Conservation (phyloP, 2,329 filamentous ascomycete genomes). For the Fusarium buharicum region DNA sequence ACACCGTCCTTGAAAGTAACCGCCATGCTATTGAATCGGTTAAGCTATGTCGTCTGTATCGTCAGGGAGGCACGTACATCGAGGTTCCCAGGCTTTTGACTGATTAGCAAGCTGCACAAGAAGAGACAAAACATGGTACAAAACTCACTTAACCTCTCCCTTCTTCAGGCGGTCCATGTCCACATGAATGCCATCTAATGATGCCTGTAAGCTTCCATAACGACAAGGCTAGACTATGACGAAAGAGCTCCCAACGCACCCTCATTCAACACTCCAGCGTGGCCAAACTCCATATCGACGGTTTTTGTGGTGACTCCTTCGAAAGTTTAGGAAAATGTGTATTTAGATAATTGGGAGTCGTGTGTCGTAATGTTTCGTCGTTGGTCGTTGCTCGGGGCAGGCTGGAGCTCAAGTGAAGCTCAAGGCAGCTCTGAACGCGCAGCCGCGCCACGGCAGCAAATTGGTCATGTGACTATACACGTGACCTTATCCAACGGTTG, state of each 20-base stretch:
- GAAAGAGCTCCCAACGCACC: slow-evolving; percentile 56
- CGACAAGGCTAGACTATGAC: slow-evolving; percentile 33
- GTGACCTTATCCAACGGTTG: slow-evolving; percentile 21
- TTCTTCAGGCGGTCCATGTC: slow-evolving; percentile 99
- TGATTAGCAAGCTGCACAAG: slow-evolving; percentile 44
- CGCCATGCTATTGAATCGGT: slow-evolving; percentile 77
- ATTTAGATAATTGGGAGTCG: slow-evolving; percentile 19
- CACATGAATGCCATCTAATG: slow-evolving; percentile 94
- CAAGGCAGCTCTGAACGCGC: slow-evolving; percentile 62
- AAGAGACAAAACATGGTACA: neutral
- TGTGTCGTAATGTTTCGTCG: slow-evolving; percentile 41
- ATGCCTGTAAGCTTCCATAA: slow-evolving; percentile 39
- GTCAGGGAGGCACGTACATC: slow-evolving; percentile 72
- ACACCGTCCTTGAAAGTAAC: slow-evolving; percentile 99
- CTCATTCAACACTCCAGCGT: slow-evolving; percentile 70
- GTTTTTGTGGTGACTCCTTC: neutral
- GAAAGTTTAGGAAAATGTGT: neutral
- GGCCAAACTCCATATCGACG: slow-evolving; percentile 69
- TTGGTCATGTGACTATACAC: slow-evolving; percentile 28
- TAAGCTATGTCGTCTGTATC: slow-evolving; percentile 41
- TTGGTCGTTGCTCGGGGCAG: slow-evolving; percentile 44
- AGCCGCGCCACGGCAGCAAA: slow-evolving; percentile 45
- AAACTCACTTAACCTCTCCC: slow-evolving; percentile 94
- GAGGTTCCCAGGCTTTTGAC: slow-evolving; percentile 87
- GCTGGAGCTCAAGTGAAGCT: slow-evolving; percentile 55